These are phyloP conservation scores for Pseudonitzschia pungens DNA, from an alignment of 108 stramenopile species.

Conservation along the genomic window DNA sequence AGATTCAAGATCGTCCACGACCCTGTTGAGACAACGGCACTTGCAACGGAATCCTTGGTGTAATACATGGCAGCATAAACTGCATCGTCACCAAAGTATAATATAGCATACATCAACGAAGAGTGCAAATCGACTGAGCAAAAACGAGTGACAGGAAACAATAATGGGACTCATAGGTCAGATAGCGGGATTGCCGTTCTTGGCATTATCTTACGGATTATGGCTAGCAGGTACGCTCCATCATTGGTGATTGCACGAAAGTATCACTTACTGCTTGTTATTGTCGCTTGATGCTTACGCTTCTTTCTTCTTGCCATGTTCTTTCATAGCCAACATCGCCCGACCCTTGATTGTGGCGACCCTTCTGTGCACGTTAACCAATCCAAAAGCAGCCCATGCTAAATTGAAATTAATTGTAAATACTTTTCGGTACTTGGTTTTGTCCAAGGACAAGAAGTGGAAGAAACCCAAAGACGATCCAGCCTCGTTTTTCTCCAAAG, in stretches of 20 bases:
- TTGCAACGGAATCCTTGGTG: no score
- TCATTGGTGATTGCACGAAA: background rate
- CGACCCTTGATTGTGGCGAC: conserved; percentile 64
- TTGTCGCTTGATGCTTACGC: background rate
- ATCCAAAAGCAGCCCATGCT: conserved; percentile 56
- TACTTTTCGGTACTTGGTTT: conserved; percentile 56
- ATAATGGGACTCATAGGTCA: conserved; percentile 35
- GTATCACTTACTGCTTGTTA: background rate
- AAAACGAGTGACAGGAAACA: background rate
- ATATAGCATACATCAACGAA: background rate
- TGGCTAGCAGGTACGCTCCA: background rate
- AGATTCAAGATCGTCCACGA: no score
- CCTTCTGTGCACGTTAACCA: conserved; percentile 48
- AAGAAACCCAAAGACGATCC: conserved; percentile 60
- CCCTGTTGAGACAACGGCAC: no score
- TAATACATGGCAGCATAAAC: no score
- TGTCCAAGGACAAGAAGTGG: conserved; percentile 81
- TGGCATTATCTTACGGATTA: conserved; percentile 22
- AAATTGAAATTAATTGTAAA: conserved; percentile 59
- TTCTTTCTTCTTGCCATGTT: background rate
- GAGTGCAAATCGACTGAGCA: background rate
- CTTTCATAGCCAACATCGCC: conserved; percentile 48
- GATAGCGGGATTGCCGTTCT: conserved; percentile 34
- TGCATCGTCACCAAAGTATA: no score
- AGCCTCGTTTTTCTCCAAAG: conserved; percentile 46